A percentile compares a stretch with the other conserved stretches of the same genome.
phyloP scores from a whole-genome alignment of 163 green algal genomes.

The Smithsoniella earleae region DNA sequence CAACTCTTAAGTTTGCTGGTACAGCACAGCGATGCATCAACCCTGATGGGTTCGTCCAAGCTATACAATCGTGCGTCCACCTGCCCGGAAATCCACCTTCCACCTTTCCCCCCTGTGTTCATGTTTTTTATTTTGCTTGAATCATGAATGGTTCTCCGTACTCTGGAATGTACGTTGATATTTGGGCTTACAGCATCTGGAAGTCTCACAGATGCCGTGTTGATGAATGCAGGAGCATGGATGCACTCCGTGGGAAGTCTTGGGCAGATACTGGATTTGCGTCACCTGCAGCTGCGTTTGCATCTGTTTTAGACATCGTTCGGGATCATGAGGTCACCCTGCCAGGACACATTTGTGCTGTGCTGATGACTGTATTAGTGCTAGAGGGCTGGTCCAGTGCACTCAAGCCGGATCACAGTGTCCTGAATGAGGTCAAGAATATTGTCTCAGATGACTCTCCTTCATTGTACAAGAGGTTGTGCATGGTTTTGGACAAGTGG shows the following conservation, averaged over 20 bases:
- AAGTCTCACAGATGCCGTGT: no score
- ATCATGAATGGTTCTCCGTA: no score
- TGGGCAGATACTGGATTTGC: conserved; percentile 32
- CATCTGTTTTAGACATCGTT: conserved; percentile 50
- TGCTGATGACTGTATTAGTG: conserved; percentile 89
- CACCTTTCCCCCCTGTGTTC: no score
- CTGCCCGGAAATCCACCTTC: no score
- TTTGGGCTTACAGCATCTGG: no score
- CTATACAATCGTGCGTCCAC: conserved; percentile 6
- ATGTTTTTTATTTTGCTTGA: no score
- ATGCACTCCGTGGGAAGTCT: not conserved
- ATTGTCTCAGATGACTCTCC: not conserved
- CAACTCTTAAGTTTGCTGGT: conserved; percentile 34
- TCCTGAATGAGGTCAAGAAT: conserved; percentile 50
- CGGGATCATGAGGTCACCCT: conserved; percentile 61
- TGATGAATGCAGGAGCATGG: conserved; percentile 25
- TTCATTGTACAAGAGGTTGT: not conserved
- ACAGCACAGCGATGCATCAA: conserved; percentile 40
- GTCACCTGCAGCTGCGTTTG: conserved; percentile 44
- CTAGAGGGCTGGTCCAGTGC: conserved; percentile 87
- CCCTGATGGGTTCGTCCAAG: conserved; percentile 41
- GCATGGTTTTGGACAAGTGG: conserved; percentile 2
- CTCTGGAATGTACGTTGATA: no score
- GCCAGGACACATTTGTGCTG: conserved; percentile 74
- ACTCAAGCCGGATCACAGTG: conserved; percentile 69